These are phyloP conservation scores for Jaltomata sinuosa DNA, from an alignment of 257 asterid species.

Conservation along the genomic window DNA sequence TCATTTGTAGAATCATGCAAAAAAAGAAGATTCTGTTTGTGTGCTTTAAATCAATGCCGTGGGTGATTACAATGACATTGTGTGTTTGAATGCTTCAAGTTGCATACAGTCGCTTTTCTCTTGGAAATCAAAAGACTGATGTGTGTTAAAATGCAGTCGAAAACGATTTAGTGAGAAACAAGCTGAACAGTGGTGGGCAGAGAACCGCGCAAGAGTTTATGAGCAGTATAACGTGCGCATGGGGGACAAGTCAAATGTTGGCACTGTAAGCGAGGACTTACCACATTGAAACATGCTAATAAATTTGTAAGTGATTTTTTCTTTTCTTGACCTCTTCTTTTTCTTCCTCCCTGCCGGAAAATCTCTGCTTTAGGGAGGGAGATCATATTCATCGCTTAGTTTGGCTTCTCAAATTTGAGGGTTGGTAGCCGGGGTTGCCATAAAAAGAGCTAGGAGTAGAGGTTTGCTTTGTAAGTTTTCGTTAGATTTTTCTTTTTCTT, in stretches of 20 bases:
- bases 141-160: constrained; percentile 63
- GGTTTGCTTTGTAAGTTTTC: constrained; percentile 20
- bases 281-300: constrained; percentile 23
- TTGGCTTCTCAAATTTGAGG: constrained; percentile 14
- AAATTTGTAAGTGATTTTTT: constrained; percentile 14
- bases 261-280: constrained; percentile 49
- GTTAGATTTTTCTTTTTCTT: neutral
- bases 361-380: constrained; percentile 18
- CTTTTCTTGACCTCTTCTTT: constrained; percentile 9
- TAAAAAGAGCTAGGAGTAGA: constrained; percentile 14
- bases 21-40: neutral
- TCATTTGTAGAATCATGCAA: neutral
- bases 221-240: constrained; percentile 50
- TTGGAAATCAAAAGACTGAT: constrained; percentile 2
- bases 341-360: neutral
- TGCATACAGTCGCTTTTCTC: neutral
- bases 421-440: constrained; percentile 21
- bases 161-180: constrained; percentile 50
- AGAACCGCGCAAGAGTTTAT: constrained; percentile 52
- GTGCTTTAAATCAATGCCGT: neutral
- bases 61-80: neutral
- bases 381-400: constrained; percentile 21
- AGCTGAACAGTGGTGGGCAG: constrained; percentile 61
- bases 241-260: constrained; percentile 44
- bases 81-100: neutral